These are phyloP conservation scores for Torulaspora franciscae DNA, from an alignment of 805 yeast genomes.

Conservation along the genomic window DNA sequence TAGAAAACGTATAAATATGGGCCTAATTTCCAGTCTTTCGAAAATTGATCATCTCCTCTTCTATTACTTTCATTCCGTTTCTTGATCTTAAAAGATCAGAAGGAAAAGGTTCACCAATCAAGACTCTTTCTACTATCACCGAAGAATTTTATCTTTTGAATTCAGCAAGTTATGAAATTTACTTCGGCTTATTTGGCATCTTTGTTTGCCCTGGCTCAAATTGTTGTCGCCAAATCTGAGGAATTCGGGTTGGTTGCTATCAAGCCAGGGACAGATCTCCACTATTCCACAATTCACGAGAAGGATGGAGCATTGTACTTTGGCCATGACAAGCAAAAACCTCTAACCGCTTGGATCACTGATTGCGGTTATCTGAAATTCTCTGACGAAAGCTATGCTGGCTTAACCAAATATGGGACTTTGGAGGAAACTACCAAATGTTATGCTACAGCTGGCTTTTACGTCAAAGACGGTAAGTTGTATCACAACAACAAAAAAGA, in stretches of 20 bases:
- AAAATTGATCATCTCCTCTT: neutral
- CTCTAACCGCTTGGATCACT: slow-evolving; percentile 28
- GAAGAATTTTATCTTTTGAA: neutral
- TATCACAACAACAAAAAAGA: slow-evolving; percentile 32
- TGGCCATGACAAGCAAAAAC: slow-evolving; percentile 13
- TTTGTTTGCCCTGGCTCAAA: slow-evolving; percentile 26
- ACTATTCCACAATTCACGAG: slow-evolving; percentile 26
- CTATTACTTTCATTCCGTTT: neutral
- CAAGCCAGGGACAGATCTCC: slow-evolving; percentile 37
- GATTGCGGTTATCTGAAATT: slow-evolving; percentile 35
- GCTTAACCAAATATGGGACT: slow-evolving; percentile 23
- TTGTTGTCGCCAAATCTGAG: slow-evolving; percentile 36
- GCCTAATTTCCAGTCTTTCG: neutral
- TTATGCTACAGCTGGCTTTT: slow-evolving; percentile 37
- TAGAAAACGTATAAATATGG: slow-evolving; percentile 5
- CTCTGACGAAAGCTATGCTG: slow-evolving; percentile 32
- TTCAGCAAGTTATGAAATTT: slow-evolving; percentile 22
- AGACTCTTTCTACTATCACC: slow-evolving; percentile 1
- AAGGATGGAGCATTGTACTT: slow-evolving; percentile 21
- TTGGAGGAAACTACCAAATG: slow-evolving; percentile 22
- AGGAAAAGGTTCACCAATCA: slow-evolving; percentile 2
- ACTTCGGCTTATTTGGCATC: slow-evolving; percentile 23
- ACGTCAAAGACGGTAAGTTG: slow-evolving; percentile 39
- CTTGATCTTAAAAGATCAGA: neutral
- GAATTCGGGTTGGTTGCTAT: slow-evolving; percentile 35